These are phyloP conservation scores for Pyropia haitanensis DNA, from an alignment of 23 red algal genomes.

Conservation along the genomic window DNA sequence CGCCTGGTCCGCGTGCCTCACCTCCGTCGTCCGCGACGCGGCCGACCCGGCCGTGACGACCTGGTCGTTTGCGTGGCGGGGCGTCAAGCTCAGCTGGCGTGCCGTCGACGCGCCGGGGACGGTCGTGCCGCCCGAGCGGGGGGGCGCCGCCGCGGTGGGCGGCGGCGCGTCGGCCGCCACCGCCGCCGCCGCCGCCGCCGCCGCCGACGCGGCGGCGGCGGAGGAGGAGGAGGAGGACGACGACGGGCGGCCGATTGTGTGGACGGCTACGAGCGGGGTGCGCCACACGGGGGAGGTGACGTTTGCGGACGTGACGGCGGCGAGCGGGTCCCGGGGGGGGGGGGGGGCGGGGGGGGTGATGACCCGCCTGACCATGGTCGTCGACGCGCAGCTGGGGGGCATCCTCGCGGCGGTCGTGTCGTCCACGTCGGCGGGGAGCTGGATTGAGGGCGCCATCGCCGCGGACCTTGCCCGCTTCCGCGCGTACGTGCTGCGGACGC, in stretches of 20 bases:
- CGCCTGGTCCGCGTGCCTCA: conserved; percentile 41
- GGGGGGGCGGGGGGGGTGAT: not conserved
- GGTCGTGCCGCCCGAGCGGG: no score
- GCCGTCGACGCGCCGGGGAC: conserved; percentile 13
- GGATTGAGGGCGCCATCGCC: conserved; percentile 38
- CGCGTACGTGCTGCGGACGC: conserved; percentile 19
- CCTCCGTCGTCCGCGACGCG: conserved; percentile 38
- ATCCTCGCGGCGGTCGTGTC: conserved; percentile 37
- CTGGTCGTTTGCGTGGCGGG: conserved; percentile 54
- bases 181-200: no score
- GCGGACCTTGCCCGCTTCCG: conserved; percentile 38
- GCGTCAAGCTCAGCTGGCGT: conserved; percentile 41
- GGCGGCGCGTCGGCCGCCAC: no score
- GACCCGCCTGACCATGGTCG: conserved; percentile 36
- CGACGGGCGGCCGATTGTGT: conserved; percentile 16
- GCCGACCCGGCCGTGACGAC: conserved; percentile 30
- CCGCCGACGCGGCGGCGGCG: no score
- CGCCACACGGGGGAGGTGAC: conserved; percentile 28
- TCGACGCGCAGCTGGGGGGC: conserved; percentile 37
- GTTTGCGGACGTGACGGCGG: conserved; percentile 2
- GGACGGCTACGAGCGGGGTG: conserved; percentile 29
- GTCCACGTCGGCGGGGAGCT: conserved; percentile 14
- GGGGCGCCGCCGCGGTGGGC: no score
- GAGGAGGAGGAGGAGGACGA: conserved; percentile 4
- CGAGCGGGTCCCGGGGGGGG: no score